These are phyloP conservation scores for Neurospora intermedia DNA, from an alignment of 495 filamentous ascomycete species.

Conservation along the genomic window DNA sequence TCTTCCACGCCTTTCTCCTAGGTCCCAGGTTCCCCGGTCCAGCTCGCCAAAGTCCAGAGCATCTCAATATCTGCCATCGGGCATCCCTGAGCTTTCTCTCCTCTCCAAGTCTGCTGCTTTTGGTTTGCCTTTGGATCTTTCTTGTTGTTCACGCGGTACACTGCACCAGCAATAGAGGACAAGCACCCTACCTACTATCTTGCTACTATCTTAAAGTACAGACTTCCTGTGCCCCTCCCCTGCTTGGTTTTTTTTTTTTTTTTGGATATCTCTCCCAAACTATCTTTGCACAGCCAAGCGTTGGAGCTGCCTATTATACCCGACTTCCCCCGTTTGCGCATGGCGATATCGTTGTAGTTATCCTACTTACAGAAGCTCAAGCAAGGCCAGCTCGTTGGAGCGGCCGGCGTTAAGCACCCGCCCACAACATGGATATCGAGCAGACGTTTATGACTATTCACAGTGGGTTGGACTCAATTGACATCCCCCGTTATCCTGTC, in stretches of 20 bases:
- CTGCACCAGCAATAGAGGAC: not conserved
- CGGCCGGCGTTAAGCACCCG: constrained; percentile 25
- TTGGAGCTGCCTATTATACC: not conserved
- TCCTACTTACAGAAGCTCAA: constrained; percentile 14
- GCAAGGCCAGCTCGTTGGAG: constrained; percentile 25
- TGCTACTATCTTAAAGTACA: constrained; percentile 1
- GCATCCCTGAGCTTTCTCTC: not conserved
- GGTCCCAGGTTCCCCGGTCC: not conserved
- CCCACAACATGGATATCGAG: constrained; percentile 50
- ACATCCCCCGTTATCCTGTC: constrained; percentile 4
- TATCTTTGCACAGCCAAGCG: constrained; percentile 4
- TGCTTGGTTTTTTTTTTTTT: constrained; percentile 4
- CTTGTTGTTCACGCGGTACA: not conserved
- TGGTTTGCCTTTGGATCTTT: constrained; percentile 3
- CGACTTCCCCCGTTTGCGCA: constrained; percentile 10
- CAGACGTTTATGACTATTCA: constrained; percentile 92
- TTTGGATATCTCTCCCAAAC: constrained; percentile 6
- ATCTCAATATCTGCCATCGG: not conserved
- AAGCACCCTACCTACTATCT: not conserved
- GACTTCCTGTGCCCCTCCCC: constrained; percentile 3
- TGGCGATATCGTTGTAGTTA: constrained; percentile 24
- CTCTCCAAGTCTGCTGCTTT: not conserved
- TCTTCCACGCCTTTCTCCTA: not conserved
- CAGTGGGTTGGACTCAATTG: constrained; percentile 43
- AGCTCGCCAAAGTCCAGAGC: not conserved